phyloP scores from a whole-genome alignment of 176 grass and related monocot species.

The Carex scoparia region DNA sequence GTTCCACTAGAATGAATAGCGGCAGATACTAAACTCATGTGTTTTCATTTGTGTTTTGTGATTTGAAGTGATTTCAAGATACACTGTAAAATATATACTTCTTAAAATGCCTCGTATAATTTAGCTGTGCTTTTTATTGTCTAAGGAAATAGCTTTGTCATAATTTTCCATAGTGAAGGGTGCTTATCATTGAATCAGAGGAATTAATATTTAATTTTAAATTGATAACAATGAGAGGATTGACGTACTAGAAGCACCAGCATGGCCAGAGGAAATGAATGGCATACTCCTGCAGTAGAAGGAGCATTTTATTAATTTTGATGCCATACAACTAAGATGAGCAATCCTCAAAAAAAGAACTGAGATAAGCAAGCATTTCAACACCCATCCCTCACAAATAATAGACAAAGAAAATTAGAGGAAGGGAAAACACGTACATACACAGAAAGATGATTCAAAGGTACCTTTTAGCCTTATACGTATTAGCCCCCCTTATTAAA shows the following conservation, averaged over 20 bases:
- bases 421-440: not conserved
- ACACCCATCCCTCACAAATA: no score
- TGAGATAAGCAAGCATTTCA: not conserved
- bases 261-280: constrained; percentile 26
- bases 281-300: constrained; percentile 48
- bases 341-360: not conserved
- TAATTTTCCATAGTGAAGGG: not conserved
- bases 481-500: no score
- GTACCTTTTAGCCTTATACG: not conserved
- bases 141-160: not conserved
- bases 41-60: not conserved
- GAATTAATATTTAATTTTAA: not conserved
- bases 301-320: not conserved
- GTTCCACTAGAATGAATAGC: not conserved
- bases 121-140: not conserved
- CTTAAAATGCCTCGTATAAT: not conserved
- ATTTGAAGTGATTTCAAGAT: not conserved
- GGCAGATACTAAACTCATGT: not conserved
- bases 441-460: not conserved
- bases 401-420: not conserved
- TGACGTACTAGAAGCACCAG: constrained; percentile 43
- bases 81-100: not conserved
- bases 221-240: not conserved
- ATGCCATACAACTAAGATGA: not conserved
- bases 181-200: not conserved